Percentiles rank a stretch among this genome's conserved stretches.
These are phyloP conservation scores for Globisporangium viniferum DNA, from an alignment of 352 stramenopile genomes.

Conservation along the genomic window DNA sequence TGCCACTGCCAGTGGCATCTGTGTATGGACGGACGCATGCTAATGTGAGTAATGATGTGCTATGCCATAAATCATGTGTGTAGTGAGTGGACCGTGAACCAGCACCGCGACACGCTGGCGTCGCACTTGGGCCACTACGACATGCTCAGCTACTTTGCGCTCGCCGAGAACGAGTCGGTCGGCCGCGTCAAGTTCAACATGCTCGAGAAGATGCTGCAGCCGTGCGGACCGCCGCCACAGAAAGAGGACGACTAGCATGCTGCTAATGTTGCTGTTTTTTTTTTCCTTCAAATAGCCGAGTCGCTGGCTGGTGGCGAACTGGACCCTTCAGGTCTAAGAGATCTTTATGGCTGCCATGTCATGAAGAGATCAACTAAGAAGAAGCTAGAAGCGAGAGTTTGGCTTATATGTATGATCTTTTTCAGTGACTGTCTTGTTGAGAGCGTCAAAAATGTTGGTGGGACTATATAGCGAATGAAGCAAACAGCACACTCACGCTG, in stretches of 20 bases:
- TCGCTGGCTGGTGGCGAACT: not conserved
- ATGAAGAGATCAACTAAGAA: not conserved
- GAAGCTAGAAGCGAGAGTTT: not conserved
- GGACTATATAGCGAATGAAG: not conserved
- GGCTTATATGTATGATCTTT: not conserved
- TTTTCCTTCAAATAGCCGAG: not conserved
- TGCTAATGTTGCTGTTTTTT: not conserved
- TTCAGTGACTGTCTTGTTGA: not conserved
- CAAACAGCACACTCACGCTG: not conserved
- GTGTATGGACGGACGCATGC: not conserved
- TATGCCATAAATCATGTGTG: not conserved
- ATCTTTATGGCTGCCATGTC: not conserved
- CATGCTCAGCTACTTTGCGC: conserved; percentile 97
- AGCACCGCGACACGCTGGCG: conserved; percentile 97
- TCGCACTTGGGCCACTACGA: conserved; percentile 97
- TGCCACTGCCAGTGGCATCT: not conserved
- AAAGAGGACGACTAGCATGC: conserved; percentile 67
- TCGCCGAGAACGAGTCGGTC: conserved; percentile 96
- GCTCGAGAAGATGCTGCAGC: conserved; percentile 81
- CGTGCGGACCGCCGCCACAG: conserved; percentile 65
- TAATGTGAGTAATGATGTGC: not conserved
- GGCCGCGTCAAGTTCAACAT: conserved; percentile 83
- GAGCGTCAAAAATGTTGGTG: not conserved
- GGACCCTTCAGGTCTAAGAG: not conserved
- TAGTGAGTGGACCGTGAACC: conserved; percentile 97